Evolutionary conservation across 2,329 filamentous ascomycete genomes (phyloP), one percentile per base, ranked within the genome.

Genomic region (Pseudogymnoascus sp.): DNA sequence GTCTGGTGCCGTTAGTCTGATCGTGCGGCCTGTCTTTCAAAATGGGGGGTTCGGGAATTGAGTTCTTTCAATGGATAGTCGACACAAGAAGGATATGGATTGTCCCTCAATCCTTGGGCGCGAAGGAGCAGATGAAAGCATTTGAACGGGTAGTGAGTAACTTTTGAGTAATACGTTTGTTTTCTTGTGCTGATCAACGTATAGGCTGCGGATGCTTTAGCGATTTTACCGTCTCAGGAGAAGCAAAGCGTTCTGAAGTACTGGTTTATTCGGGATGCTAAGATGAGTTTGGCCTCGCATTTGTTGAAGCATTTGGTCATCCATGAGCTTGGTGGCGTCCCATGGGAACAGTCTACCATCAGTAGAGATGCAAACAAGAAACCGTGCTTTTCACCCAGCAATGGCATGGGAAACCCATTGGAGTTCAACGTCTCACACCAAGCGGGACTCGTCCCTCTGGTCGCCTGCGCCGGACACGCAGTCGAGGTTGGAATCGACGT

Each of bases 361-460:
- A 79, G 80, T 9, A 81, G 85, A 73, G 78, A 85, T 76, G 64
- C 74, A 72, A 64, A 77, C 15, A 67, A 70, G 69, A 70, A 76
- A 77, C 77, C 79, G 65, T 73, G 78, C 72, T 75, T 80, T 65
- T 67, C 64, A 13, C 7, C 61, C 64, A 6, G 13, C 39, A 60
- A 63, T 33, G 27, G 9, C 8, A 12, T 31, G 36, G 48, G 12
- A 13, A 45, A 31, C 10, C 6, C 55, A 10, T 61, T 62, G 37
- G 62, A 65, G 31, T 92, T 93, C 79, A 93, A 93, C 74, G 82
- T 92, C 61, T 87, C 84, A 52, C 89, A 93, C 73, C 89, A 93
- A 76, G 87, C 86, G 7, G 89, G 89, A 1, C 76, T 93, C 13
- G 89, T 92, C 0, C 82, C 83, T 1, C 76, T 92, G 31, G 79